These are phyloP conservation scores for Boechera retrofracta DNA, from an alignment of 345 rosid species.

Conservation along the genomic window DNA sequence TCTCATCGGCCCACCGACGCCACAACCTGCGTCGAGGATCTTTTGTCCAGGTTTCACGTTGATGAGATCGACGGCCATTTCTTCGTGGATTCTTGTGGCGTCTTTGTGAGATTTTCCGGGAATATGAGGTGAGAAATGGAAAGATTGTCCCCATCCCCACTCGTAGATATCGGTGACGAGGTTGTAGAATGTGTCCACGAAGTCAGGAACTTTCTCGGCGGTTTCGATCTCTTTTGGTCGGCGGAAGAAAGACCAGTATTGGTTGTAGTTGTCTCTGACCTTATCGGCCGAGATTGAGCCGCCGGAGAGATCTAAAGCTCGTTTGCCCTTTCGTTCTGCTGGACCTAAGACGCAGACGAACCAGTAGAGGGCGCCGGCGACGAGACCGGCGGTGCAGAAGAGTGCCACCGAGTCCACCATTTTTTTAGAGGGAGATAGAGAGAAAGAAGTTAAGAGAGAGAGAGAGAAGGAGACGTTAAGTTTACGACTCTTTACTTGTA, in stretches of 20 bases:
- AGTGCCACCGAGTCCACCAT: slow-evolving; percentile 65
- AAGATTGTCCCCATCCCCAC: slow-evolving; percentile 99
- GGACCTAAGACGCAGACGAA: slow-evolving; percentile 86
- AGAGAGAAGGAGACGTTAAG: background rate
- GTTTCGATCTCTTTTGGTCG: slow-evolving; percentile 86
- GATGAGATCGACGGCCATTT: slow-evolving; percentile 85
- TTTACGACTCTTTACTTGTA: slow-evolving; percentile 9
- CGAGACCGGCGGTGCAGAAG: slow-evolving; percentile 69
- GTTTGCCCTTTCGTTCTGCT: slow-evolving; percentile 80
- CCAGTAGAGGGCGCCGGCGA: slow-evolving; percentile 85
- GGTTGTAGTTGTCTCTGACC: slow-evolving; percentile 72
- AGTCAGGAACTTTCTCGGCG: slow-evolving; percentile 82
- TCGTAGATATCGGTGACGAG: slow-evolving; percentile 95
- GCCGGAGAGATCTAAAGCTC: slow-evolving; percentile 78
- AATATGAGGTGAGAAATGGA: slow-evolving; percentile 90
- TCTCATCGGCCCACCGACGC: slow-evolving; percentile 98
- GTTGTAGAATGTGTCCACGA: slow-evolving; percentile 94
- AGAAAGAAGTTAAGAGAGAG: background rate
- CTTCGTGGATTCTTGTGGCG: slow-evolving; percentile 88
- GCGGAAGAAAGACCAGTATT: slow-evolving; percentile 89
- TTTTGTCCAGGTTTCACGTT: slow-evolving; percentile 58
- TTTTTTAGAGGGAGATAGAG: slow-evolving; percentile 1
- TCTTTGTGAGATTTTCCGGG: slow-evolving; percentile 81
- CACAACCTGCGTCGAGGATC: slow-evolving; percentile 91
- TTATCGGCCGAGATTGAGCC: slow-evolving; percentile 93